Conservation (phyloP, 495 filamentous ascomycete genomes). For the Penicillium alfredii region DNA sequence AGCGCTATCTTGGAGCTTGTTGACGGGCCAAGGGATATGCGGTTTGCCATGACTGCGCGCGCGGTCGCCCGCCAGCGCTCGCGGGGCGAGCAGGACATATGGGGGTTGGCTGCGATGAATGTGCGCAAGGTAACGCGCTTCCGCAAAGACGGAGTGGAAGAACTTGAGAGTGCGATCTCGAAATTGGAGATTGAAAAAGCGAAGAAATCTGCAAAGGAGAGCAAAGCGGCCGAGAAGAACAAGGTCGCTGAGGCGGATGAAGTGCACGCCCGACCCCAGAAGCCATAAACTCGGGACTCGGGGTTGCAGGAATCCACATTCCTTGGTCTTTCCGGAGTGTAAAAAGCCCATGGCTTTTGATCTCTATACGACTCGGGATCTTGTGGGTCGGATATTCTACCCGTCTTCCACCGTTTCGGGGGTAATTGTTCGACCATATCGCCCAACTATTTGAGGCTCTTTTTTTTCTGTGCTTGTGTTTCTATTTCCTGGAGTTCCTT, state of each 20-base stretch:
- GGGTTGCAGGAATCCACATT: no score
- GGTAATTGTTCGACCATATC: no score
- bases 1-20: conserved; percentile 94
- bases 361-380: no score
- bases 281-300: no score
- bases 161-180: conserved; percentile 65
- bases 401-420: no score
- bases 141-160: conserved; percentile 58
- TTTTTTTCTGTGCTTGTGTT: conserved; percentile 12
- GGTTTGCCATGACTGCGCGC: conserved; percentile 85
- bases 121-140: conserved; percentile 79
- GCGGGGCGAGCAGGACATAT: conserved; percentile 46
- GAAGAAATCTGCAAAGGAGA: conserved; percentile 9
- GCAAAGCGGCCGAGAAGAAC: conserved; percentile 4
- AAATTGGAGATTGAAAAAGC: conserved; percentile 39
- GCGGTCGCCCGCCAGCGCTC: conserved; percentile 60
- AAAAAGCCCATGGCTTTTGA: no score
- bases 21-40: conserved; percentile 90
- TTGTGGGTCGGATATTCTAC: no score
- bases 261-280: no score
- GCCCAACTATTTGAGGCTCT: neutral
- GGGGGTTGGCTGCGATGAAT: conserved; percentile 68
- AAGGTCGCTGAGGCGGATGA: neutral
- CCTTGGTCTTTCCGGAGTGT: no score
- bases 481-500: conserved; percentile 20